Conservation (phyloP, 2,329 filamentous ascomycete genomes). For the Exserohilum turcica region DNA sequence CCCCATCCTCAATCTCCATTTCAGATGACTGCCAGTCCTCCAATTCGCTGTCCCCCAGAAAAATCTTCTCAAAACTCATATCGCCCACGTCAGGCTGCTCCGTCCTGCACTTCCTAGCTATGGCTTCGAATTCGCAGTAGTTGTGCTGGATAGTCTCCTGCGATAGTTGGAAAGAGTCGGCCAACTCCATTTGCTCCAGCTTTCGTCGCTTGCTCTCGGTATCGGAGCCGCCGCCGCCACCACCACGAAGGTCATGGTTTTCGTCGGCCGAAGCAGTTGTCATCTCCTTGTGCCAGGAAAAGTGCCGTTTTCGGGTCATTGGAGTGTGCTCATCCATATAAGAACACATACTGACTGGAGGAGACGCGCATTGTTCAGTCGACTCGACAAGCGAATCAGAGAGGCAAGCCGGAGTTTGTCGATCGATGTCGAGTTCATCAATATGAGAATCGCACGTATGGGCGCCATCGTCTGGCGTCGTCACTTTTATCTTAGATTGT, state of each 20-base stretch:
- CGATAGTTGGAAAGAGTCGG: constrained; percentile 1
- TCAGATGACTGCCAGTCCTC: constrained; percentile 3
- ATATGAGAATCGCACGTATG: neutral
- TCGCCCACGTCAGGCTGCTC: constrained; percentile 15
- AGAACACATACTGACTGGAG: neutral
- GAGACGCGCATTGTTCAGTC: neutral
- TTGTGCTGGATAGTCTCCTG: constrained; percentile 23
- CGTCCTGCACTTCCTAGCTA: constrained; percentile 6
- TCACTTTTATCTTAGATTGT: neutral
- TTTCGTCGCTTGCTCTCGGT: constrained; percentile 4
- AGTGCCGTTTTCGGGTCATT: constrained; percentile 15
- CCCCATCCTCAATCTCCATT: neutral
- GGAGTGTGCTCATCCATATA: neutral
- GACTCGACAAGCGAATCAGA: neutral
- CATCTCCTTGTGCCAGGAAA: neutral
- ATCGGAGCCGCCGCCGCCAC: neutral
- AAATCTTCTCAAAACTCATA: constrained; percentile 25
- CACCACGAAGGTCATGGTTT: neutral
- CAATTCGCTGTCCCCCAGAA: constrained; percentile 18
- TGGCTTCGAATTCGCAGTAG: constrained; percentile 20
- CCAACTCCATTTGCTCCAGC: neutral
- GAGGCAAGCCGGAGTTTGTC: neutral
- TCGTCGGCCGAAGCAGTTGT: no score
- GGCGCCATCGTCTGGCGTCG: constrained; percentile 1
- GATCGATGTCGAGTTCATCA: no score